These are phyloP conservation scores for Microstegium vimineum DNA, from an alignment of 176 grass and related monocot species.

Conservation along the genomic window DNA sequence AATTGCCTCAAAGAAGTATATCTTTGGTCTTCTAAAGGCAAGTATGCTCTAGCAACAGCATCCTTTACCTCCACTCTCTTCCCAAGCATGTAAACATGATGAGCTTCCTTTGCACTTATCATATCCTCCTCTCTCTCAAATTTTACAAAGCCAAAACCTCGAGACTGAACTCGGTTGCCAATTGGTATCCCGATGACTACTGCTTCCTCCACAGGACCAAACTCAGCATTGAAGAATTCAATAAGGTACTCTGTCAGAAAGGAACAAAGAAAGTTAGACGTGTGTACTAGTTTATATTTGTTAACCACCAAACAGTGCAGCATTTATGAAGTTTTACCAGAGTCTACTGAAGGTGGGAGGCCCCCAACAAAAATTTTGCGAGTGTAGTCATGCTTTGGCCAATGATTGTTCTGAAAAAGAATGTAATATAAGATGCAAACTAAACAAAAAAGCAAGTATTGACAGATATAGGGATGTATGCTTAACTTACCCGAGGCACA, in stretches of 20 bases:
- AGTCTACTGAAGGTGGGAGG: constrained; percentile 50
- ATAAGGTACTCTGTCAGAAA: constrained; percentile 38
- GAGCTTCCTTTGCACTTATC: constrained; percentile 50
- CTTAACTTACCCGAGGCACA: constrained; percentile 32
- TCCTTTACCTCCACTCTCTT: constrained; percentile 70
- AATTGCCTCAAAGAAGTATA: constrained; percentile 1
- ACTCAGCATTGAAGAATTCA: constrained; percentile 53
- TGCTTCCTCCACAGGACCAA: constrained; percentile 65
- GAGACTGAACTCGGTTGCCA: constrained; percentile 39
- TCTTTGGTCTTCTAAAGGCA: constrained; percentile 36
- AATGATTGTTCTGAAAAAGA: constrained; percentile 35
- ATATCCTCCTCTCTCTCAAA: constrained; percentile 46
- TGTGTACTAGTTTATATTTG: neutral
- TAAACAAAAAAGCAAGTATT: neutral
- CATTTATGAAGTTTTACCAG: constrained; percentile 35
- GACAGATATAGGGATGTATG: neutral
- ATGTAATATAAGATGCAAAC: constrained; percentile 5
- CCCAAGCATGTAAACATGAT: constrained; percentile 55
- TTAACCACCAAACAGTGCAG: neutral
- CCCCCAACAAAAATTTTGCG: constrained; percentile 68
- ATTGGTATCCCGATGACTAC: constrained; percentile 41
- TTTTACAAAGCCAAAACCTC: constrained; percentile 68
- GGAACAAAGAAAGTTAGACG: constrained; percentile 2
- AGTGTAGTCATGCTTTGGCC: constrained; percentile 51
- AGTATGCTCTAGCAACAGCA: constrained; percentile 46